Percentiles rank a stretch among this genome's conserved stretches.
phyloP scores from a whole-genome alignment of 305 asterid genomes.

The Rubia tinctorum region DNA sequence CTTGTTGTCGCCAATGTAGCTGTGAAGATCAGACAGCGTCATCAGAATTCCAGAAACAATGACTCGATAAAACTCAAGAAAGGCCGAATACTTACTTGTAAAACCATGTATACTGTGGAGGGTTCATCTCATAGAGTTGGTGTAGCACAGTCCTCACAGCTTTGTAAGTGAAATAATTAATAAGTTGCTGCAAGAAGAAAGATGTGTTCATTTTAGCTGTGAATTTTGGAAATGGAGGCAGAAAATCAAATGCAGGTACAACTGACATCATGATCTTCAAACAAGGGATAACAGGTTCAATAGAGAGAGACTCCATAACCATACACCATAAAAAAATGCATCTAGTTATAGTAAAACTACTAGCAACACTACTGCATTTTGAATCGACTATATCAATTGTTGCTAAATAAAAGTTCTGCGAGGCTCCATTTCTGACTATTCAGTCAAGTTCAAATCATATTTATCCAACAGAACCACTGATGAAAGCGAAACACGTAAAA shows the following conservation, averaged over 20 bases:
- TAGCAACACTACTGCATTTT: too few species aligned
- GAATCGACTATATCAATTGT: too few species aligned
- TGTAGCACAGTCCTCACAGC: slow-evolving; percentile 19
- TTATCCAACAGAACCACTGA: too few species aligned
- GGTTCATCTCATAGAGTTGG: slow-evolving; percentile 92
- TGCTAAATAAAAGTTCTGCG: too few species aligned
- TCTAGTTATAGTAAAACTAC: too few species aligned
- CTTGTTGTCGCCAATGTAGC: slow-evolving; percentile 58
- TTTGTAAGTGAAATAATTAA: background rate
- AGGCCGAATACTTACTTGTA: slow-evolving; percentile 48
- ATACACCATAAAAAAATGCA: background rate
- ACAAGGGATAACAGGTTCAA: background rate
- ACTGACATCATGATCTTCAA: background rate
- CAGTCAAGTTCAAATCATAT: too few species aligned
- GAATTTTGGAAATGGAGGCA: background rate
- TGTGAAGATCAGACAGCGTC: slow-evolving; percentile 22
- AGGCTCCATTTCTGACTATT: too few species aligned
- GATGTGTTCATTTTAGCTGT: background rate
- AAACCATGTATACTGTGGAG: slow-evolving; percentile 81
- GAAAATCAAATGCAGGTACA: background rate
- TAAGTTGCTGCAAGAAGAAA: slow-evolving; percentile 50
- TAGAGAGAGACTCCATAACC: background rate
- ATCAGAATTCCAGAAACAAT: background rate
- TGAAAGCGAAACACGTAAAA: too few species aligned
- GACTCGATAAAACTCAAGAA: background rate